Evolutionary conservation across 306 rosid species (phyloP), one percentile per base, ranked within the genome.

Genomic region (Castanea crenata): DNA sequence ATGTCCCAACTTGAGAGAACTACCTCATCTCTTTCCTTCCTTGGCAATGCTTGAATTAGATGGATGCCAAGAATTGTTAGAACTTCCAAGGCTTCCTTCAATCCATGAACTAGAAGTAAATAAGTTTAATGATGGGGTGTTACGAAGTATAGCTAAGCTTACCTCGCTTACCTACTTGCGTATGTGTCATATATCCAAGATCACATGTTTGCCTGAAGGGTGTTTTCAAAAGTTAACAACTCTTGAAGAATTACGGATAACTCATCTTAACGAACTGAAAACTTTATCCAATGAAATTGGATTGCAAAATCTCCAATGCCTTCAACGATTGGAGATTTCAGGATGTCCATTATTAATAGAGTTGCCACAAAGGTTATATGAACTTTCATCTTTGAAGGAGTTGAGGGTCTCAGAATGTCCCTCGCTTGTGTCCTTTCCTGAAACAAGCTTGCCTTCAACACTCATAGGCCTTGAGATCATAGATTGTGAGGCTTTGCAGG

Each of bases 231-330:
- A 54, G 32, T 46, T 83, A 57, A 71, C 78, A 38, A 6, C 64
- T 25, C 83, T 83, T 44, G 74, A 79, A 75, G 86, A 75, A 69
- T 80, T 83, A 32, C 74, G 70, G 54, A 55, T 83, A 35, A 77
- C 75, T 11, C 27, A 79, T 63, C 62, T 79, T 57, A 72, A 74
- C 1, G 81, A 83, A 55, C 67, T 83, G 20, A 64, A 44, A 56
- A 55, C 78, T 41, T 75, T 83, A 75, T 70, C 86, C 15, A 71
- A 63, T 72, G 71, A 76, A 55, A 77, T 76, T 34, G 83, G 83
- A 49, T 55, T 79, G 70, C 80, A 11, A 71, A 79, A 83, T 51
- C 80, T 83, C 29, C 55, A 51, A 16, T 11, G 68, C 77, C 83
- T 83, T 38, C 73, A 83, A 19, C 70, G 83, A 55, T 21, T 79